These are phyloP conservation scores for Rhododendron henanense DNA, from an alignment of 148 eudicot genomes.

Conservation along the genomic window DNA sequence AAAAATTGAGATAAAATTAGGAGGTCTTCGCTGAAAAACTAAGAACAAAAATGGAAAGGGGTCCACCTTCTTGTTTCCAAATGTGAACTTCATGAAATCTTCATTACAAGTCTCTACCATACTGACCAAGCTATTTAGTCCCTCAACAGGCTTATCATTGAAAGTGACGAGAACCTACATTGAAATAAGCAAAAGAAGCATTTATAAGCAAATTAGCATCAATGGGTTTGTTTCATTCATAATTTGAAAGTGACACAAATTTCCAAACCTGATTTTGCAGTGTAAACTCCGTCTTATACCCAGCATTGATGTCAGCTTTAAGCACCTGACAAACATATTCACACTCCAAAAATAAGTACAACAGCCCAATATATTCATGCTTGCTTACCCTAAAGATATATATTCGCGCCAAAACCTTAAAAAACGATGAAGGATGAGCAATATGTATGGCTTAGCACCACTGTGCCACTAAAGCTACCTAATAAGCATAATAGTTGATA, in stretches of 20 bases:
- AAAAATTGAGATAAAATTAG: background rate
- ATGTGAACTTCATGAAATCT: constrained; percentile 32
- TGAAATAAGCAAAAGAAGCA: background rate
- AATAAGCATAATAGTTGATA: too few relatives aligned
- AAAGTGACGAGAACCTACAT: constrained; percentile 30
- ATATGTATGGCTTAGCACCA: too few relatives aligned
- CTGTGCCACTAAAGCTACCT: too few relatives aligned
- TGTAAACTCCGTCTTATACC: background rate
- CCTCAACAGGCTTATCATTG: constrained; percentile 38
- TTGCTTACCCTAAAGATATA: background rate
- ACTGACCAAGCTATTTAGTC: constrained; percentile 35
- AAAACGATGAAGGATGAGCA: too few relatives aligned
- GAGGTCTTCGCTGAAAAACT: background rate
- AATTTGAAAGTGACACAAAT: background rate
- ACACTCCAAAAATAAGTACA: background rate
- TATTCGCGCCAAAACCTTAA: too few relatives aligned
- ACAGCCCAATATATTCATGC: background rate
- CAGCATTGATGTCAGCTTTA: background rate
- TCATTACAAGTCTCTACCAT: constrained; percentile 35
- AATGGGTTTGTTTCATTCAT: background rate
- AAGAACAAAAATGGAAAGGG: background rate
- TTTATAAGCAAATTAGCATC: background rate
- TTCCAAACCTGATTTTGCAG: background rate
- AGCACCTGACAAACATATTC: background rate
- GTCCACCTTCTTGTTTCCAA: constrained; percentile 29